Conservation (phyloP, 2,329 filamentous ascomycete genomes). For the Sarocladium oryzae region DNA sequence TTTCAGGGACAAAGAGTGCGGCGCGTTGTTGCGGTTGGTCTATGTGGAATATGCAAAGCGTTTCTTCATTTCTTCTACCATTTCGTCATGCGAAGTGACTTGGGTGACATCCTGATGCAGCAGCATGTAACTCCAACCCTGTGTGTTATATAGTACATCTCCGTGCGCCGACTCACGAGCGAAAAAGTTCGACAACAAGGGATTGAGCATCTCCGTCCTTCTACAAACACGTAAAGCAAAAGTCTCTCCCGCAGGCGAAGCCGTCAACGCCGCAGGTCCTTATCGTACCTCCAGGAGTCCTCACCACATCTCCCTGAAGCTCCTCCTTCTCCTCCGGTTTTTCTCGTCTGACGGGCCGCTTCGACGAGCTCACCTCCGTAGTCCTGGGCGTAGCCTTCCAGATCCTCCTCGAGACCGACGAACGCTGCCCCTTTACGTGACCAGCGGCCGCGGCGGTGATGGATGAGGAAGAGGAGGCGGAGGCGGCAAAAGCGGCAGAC, state of each 20-base stretch:
- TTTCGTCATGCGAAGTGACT: not conserved
- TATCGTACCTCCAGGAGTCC: slow-evolving; percentile 44
- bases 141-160: too few species aligned
- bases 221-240: slow-evolving; percentile 53
- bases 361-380: not conserved
- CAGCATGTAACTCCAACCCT: too few species aligned
- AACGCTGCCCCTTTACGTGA: not conserved
- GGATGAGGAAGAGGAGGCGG: too few species aligned
- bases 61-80: not conserved
- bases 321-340: slow-evolving; percentile 8
- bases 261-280: slow-evolving; percentile 49
- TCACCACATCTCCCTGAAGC: slow-evolving; percentile 20
- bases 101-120: too few species aligned
- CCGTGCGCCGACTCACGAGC: too few species aligned
- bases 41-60: not conserved
- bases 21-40: not conserved
- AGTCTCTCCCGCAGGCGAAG: slow-evolving; percentile 49
- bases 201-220: too few species aligned
- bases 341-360: slow-evolving; percentile 3
- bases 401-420: slow-evolving; percentile 1
- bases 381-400: slow-evolving; percentile 15
- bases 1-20: not conserved
- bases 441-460: too few species aligned
- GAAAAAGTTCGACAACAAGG: too few species aligned
- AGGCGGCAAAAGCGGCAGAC: too few species aligned